A percentile compares a stretch with the other conserved stretches of the same genome.
phyloP scores from a whole-genome alignment of 176 grass and related monocot species.

The Phoenix dactylifera region DNA sequence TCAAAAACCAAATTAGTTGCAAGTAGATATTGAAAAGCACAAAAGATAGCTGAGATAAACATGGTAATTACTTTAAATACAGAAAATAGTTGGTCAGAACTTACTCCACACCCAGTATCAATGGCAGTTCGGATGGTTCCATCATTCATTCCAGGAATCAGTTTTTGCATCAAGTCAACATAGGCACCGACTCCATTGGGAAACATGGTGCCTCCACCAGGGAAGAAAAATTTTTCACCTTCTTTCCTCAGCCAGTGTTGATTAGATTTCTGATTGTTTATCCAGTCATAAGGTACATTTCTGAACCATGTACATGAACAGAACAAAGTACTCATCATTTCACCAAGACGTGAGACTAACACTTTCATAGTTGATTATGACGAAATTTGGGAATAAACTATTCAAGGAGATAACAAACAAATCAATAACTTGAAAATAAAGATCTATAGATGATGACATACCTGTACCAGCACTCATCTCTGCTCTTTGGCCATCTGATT shows the following conservation, averaged over 20 bases:
- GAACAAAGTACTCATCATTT: not conserved
- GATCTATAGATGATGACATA: conserved; percentile 1
- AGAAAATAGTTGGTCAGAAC: not conserved
- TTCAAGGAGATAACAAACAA: not conserved
- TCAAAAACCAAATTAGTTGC: too few relatives aligned
- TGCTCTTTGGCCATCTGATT: conserved; percentile 96
- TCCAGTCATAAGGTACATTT: conserved; percentile 98
- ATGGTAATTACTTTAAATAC: too few relatives aligned
- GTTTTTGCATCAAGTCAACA: conserved; percentile 53
- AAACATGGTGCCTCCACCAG: conserved; percentile 97
- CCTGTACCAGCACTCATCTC: conserved; percentile 94
- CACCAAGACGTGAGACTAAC: too few relatives aligned
- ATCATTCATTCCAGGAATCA: conserved; percentile 76
- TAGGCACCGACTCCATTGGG: conserved; percentile 76
- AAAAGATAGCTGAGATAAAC: too few relatives aligned
- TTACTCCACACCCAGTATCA: conserved; percentile 88
- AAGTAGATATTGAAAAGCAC: too few relatives aligned
- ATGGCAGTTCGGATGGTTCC: conserved; percentile 74
- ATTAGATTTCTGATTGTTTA: conserved; percentile 98
- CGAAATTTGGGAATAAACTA: too few relatives aligned
- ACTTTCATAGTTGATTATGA: too few relatives aligned
- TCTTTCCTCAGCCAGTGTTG: conserved; percentile 94
- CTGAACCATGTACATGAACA: conserved; percentile 18
- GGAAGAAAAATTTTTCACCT: conserved; percentile 78
- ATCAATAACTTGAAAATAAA: not conserved